Evolutionary conservation across 176 grass and related monocot genomes (phyloP).

Genomic region (Phragmites australis): DNA sequence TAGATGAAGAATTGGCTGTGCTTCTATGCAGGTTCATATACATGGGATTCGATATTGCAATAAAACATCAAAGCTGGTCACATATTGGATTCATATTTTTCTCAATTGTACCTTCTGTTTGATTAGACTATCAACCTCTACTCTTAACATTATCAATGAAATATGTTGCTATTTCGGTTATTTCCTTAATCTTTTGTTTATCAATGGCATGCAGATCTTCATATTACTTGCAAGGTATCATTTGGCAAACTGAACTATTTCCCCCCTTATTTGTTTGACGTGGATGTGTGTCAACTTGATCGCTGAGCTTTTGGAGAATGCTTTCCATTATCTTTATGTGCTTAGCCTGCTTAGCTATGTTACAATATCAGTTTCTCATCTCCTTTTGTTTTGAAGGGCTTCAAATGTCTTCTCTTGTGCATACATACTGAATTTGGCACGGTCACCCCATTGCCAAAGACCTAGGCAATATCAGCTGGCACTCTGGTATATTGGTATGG

Average conservation of each 20-base stretch:
- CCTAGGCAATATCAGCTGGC: slow-evolving; percentile 74
- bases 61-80: slow-evolving; percentile 90
- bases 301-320: slow-evolving; percentile 15
- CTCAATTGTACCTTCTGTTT: slow-evolving; percentile 84
- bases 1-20: slow-evolving; percentile 20
- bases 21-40: slow-evolving; percentile 86
- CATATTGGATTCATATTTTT: slow-evolving; percentile 97
- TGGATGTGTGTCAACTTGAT: slow-evolving; percentile 24
- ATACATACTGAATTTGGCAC: slow-evolving; percentile 74
- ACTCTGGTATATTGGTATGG: slow-evolving; percentile 92
- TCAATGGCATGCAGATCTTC: slow-evolving; percentile 58
- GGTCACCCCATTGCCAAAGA: slow-evolving; percentile 67
- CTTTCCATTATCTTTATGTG: not conserved
- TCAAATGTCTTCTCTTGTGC: slow-evolving; percentile 89
- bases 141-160: not conserved
- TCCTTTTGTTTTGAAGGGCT: slow-evolving; percentile 60
- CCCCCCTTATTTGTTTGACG: not conserved
- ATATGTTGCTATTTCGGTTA: slow-evolving; percentile 25
- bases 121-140: slow-evolving; percentile 21
- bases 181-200: slow-evolving; percentile 54
- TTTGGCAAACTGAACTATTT: not conserved
- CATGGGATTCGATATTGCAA: slow-evolving; percentile 96
- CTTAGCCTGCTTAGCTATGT: not conserved
- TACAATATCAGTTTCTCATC: slow-evolving; percentile 16
- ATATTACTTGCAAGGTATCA: slow-evolving; percentile 89